Conservation (phyloP, 1,284 basidiomycete genomes). For the Sporisorium scitamineum region DNA sequence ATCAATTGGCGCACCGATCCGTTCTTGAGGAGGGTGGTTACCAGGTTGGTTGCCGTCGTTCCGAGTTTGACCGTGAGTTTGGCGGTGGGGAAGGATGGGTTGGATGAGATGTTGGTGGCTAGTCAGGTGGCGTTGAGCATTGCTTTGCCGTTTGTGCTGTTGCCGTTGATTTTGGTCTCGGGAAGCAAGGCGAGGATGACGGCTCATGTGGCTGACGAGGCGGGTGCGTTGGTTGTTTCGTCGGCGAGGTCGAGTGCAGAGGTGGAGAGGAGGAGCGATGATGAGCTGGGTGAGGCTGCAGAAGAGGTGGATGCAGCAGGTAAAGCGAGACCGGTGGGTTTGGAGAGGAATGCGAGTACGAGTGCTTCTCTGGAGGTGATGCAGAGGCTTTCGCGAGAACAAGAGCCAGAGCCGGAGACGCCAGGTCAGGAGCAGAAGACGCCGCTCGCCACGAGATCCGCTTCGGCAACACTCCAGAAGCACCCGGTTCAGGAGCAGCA, state of each 20-base stretch:
- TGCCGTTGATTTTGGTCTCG: constrained; percentile 63
- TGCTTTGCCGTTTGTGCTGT: constrained; percentile 78
- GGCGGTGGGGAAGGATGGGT: constrained; percentile 79
- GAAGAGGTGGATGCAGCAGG: not conserved
- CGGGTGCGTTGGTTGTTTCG: not conserved
- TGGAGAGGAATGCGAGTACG: constrained; percentile 4
- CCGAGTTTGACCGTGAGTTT: constrained; percentile 85
- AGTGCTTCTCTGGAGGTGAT: constrained; percentile 14
- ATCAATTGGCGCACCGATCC: constrained; percentile 89
- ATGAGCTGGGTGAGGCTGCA: not conserved
- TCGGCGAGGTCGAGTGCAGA: constrained; percentile 21
- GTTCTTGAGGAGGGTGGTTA: constrained; percentile 82
- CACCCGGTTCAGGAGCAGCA: not conserved
- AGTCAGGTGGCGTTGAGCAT: constrained; percentile 90
- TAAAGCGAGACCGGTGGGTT: not conserved
- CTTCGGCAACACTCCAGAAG: not conserved
- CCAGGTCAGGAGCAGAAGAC: constrained; percentile 5
- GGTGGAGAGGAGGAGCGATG: constrained; percentile 2
- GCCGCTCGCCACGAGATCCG: too few relatives aligned
- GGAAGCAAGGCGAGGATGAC: constrained; percentile 52
- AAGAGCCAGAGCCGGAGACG: not conserved
- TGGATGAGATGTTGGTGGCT: constrained; percentile 84
- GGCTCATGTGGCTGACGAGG: constrained; percentile 20
- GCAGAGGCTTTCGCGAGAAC: constrained; percentile 14
- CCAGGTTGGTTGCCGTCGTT: constrained; percentile 85